Percentiles rank a stretch among this genome's conserved stretches.
These are phyloP conservation scores for Neofusicoccum kwambonambiense DNA, from an alignment of 2,329 filamentous ascomycete species.

Conservation along the genomic window DNA sequence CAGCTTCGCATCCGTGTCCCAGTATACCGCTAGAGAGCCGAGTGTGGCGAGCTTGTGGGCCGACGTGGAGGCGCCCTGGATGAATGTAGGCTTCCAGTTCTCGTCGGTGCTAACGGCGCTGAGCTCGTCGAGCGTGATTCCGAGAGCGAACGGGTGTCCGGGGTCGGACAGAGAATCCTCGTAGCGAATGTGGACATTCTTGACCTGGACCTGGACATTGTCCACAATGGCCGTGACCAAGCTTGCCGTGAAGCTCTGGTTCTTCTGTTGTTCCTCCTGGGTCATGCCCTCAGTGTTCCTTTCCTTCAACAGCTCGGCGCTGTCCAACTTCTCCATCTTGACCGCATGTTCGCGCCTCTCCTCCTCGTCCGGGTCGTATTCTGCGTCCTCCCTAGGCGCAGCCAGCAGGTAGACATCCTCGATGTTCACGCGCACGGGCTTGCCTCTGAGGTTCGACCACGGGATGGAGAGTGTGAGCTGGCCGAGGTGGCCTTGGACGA, in stretches of 20 bases:
- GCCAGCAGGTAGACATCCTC: constrained; percentile 96
- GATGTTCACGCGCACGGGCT: constrained; percentile 91
- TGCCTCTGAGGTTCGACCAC: constrained; percentile 94
- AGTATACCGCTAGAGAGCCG: constrained; percentile 88
- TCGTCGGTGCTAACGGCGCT: constrained; percentile 95
- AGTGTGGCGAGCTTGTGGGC: constrained; percentile 94
- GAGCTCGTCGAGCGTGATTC: constrained; percentile 90
- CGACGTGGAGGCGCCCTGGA: constrained; percentile 76
- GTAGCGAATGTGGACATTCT: constrained; percentile 97
- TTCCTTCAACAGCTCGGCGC: constrained; percentile 90
- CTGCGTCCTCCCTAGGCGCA: constrained; percentile 90
- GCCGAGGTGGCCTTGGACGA: constrained; percentile 91
- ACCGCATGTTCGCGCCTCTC: constrained; percentile 80
- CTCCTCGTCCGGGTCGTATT: constrained; percentile 92
- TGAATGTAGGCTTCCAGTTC: constrained; percentile 93
- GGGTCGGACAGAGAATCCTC: constrained; percentile 96
- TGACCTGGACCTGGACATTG: constrained; percentile 95
- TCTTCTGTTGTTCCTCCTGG: constrained; percentile 93
- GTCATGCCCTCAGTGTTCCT: constrained; percentile 89
- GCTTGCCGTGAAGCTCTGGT: constrained; percentile 95
- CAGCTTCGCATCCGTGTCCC: constrained; percentile 90
- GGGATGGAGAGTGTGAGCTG: constrained; percentile 90
- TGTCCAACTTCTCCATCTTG: constrained; percentile 98
- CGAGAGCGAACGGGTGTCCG: constrained; percentile 90
- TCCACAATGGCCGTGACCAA: constrained; percentile 95